phyloP scores from a whole-genome alignment of 495 filamentous ascomycete genomes.

The Penicillium subrubescens region DNA sequence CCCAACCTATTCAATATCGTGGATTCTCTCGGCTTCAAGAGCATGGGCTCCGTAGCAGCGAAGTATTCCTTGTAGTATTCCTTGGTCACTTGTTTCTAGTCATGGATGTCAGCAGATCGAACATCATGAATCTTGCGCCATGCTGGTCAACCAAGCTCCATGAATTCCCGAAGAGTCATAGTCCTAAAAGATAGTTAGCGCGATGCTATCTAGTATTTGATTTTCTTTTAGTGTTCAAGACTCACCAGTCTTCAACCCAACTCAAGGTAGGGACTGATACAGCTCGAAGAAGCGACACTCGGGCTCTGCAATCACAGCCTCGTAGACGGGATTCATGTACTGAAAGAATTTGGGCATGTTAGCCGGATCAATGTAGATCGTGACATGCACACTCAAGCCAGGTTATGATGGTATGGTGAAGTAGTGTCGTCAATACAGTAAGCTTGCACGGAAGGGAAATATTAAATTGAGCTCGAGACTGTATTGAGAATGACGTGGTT shows the following conservation, averaged over 20 bases:
- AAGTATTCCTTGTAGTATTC: constrained; percentile 53
- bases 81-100: constrained; percentile 51
- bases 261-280: constrained; percentile 41
- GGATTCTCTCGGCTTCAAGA: constrained; percentile 45
- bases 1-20: constrained; percentile 42
- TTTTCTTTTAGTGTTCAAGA: neutral
- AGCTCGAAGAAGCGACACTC: constrained; percentile 54
- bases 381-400: constrained; percentile 40
- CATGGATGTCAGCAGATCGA: neutral
- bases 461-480: neutral
- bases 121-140: neutral
- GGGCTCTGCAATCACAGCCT: constrained; percentile 44
- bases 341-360: constrained; percentile 46
- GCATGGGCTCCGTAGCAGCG: constrained; percentile 50
- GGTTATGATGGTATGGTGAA: neutral
- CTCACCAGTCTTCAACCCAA: constrained; percentile 52
- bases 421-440: neutral
- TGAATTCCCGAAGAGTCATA: constrained; percentile 36
- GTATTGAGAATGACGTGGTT: neutral
- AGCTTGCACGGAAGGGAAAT: neutral
- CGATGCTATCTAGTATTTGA: neutral
- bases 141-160: constrained; percentile 28
- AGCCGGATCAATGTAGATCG: constrained; percentile 42
- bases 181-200: constrained; percentile 29
- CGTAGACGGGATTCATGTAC: constrained; percentile 41